These are phyloP conservation scores for Fusarium sp. DNA, from an alignment of 2,329 filamentous ascomycete genomes.

Conservation along the genomic window DNA sequence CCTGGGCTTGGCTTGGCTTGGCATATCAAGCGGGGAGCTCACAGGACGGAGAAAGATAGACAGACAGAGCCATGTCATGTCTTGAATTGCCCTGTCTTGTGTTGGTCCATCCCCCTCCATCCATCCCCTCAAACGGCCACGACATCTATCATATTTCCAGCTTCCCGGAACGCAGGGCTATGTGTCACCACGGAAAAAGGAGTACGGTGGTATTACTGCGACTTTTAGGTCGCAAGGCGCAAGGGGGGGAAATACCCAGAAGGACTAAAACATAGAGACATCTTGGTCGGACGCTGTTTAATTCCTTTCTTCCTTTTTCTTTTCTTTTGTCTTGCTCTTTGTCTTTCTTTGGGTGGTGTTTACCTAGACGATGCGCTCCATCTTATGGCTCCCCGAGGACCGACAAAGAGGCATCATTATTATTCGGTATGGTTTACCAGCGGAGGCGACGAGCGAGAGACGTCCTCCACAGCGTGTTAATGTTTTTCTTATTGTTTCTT, in stretches of 20 bases:
- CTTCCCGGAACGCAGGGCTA: constrained; percentile 29
- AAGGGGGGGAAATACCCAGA: background rate
- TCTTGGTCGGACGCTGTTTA: background rate
- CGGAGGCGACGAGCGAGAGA: constrained; percentile 5
- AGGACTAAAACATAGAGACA: constrained; percentile 4
- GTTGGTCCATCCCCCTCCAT: constrained; percentile 18
- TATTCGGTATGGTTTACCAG: constrained; percentile 19
- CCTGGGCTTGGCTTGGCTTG: background rate
- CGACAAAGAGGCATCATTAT: constrained; percentile 38
- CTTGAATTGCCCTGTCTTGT: constrained; percentile 18
- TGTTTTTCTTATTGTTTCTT: constrained; percentile 21
- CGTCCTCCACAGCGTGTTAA: constrained; percentile 25
- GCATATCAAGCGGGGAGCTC: background rate
- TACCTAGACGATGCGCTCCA: constrained; percentile 37
- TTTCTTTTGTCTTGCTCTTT: background rate
- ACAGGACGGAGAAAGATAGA: background rate
- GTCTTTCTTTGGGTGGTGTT: constrained; percentile 17
- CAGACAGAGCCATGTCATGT: background rate
- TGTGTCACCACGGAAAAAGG: constrained; percentile 11
- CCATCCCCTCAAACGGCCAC: background rate
- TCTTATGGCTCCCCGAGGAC: constrained; percentile 28
- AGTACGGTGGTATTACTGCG: constrained; percentile 21
- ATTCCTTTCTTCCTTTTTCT: constrained; percentile 1
- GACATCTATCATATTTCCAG: constrained; percentile 26
- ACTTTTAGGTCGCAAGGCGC: constrained; percentile 37